phyloP scores from a whole-genome alignment of 371 early-diverging fungal species.

The Enteropsectra breve region DNA sequence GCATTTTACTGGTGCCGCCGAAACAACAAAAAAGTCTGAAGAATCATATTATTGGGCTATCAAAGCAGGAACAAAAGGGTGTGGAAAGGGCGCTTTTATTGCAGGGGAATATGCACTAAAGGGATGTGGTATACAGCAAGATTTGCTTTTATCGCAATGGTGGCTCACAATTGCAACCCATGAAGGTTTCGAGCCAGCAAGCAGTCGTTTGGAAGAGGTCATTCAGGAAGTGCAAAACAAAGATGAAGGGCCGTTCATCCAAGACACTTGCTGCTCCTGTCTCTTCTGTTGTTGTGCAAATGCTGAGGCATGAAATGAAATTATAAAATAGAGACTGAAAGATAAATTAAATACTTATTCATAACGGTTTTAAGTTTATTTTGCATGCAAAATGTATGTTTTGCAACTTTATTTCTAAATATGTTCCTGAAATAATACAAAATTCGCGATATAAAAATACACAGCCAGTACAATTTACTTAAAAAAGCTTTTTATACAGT shows the following conservation, averaged over 20 bases:
- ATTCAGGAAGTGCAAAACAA: constrained; percentile 20
- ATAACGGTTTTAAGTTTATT: no score
- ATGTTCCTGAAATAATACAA: no score
- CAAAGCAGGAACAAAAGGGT: constrained; percentile 40
- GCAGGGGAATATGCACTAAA: constrained; percentile 46
- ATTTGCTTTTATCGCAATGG: constrained; percentile 50
- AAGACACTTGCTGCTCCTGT: constrained; percentile 13
- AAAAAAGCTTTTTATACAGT: no score
- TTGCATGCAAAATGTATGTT: no score
- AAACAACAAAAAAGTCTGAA: constrained; percentile 1
- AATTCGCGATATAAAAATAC: no score
- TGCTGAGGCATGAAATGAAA: no score
- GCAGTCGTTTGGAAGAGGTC: constrained; percentile 15
- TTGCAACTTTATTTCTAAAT: no score
- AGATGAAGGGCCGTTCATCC: constrained; percentile 25
- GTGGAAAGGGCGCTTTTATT: constrained; percentile 36
- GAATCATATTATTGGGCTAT: constrained; percentile 49
- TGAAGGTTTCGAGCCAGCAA: constrained; percentile 34
- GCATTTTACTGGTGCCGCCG: constrained; percentile 33
- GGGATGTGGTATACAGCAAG: constrained; percentile 37
- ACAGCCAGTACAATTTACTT: no score
- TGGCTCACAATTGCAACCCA: constrained; percentile 56
- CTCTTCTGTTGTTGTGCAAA: no score
- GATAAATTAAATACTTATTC: no score
- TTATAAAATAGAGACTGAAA: no score